Base-by-base conservation (phyloP, 352 stramenopile species). In the Phytopythium vexans region DNA sequence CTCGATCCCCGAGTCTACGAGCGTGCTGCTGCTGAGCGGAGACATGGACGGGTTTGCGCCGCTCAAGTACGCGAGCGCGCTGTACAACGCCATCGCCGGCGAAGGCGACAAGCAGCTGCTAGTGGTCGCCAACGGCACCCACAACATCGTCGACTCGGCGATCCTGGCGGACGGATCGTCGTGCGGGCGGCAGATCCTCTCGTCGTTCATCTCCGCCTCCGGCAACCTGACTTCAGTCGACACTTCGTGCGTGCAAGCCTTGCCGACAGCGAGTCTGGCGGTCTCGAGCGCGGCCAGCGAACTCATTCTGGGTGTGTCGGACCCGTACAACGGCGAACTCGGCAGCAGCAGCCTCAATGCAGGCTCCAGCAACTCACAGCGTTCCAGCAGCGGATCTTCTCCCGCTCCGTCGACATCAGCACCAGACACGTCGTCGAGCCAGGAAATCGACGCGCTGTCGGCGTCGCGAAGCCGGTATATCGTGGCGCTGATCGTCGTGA, bases 21-120 rank as follows among this genome's bases (percentile, higher is more conserved):
- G 69, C 27, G 69, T 88, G 31, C 56, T 92, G n/a, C 44, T 90
- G 7, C 53, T 92, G 9, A 67, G 62, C 14, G 74, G 75, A 32
- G 62, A 58, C 0, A 56, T 83, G 41, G 80, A 92, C 44, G 64
- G 52, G 0, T 35, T 77, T 37, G 72, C 77, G 10, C 68, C 74
- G 10, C 41, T 60, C 14, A 64, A 66, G 32, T 74, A 88, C 54
- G 72, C 82, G 6, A 54, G 72, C 42, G 61, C 56, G 11, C 52
- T 90, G 4, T 65, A 73, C 27, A 52, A 74, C 37, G 52, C 60
- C 3, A 55, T 87, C 32, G 45, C 57, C 12, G 74, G 67, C 12
- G 54, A 54, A 3, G 59, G 34, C 9, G 48, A 54, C 16, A 90
- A 87, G 64, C 62, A 71, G 43, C 47, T 86, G n/a, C 41, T 90